These are phyloP conservation scores for Dillenia suffruticosa DNA, from an alignment of 164 flowering plant genomes.

Conservation along the genomic window DNA sequence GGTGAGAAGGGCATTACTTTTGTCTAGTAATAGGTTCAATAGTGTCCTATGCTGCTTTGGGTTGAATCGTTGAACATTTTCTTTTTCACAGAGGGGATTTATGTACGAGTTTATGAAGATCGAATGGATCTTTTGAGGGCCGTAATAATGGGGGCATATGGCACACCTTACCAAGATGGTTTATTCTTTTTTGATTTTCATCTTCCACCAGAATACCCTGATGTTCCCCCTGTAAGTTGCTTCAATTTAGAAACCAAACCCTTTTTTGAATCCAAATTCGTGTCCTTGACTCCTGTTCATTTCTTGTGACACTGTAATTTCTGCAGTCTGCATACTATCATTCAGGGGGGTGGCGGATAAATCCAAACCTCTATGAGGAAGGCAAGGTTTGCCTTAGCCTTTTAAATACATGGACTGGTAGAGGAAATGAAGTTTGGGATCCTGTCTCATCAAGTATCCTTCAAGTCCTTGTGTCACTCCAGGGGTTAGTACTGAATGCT, in stretches of 20 bases:
- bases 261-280: not conserved
- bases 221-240: conserved; percentile 81
- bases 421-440: conserved; percentile 99
- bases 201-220: conserved; percentile 94
- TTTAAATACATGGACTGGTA: conserved; percentile 97
- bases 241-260: not conserved
- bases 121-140: conserved; percentile 97
- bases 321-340: conserved; percentile 96
- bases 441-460: conserved; percentile 93
- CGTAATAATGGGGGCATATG: conserved; percentile 93
- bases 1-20: conserved; percentile 30
- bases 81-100: conserved; percentile 61
- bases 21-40: too few relatives aligned
- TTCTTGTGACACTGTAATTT: conserved; percentile 13
- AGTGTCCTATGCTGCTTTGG: not conserved
- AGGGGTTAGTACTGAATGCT: conserved; percentile 89
- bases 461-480: conserved; percentile 96
- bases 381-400: conserved; percentile 99
- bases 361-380: conserved; percentile 96
- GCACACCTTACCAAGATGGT: conserved; percentile 99
- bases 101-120: conserved; percentile 93
- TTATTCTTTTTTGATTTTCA: conserved; percentile 96
- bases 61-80: conserved; percentile 2
- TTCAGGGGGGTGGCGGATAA: conserved; percentile 98
- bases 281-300: not conserved